Evolutionary conservation across 116 monocot species (phyloP).

Genomic region (Phalaenopsis hybrid): DNA sequence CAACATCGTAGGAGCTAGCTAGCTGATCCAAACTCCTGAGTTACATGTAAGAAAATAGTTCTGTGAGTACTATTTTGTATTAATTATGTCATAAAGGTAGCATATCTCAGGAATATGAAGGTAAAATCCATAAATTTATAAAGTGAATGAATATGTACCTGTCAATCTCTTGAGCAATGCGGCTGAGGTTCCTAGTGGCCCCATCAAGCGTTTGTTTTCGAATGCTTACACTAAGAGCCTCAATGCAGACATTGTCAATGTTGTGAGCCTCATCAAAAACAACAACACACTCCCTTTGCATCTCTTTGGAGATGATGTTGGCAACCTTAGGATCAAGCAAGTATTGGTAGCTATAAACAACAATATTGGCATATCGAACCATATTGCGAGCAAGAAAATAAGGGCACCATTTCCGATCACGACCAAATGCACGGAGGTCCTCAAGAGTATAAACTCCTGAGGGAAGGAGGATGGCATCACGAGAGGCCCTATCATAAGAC

Average conservation of each 20-base stretch:
- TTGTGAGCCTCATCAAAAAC: conserved; percentile 99
- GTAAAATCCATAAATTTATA: background rate
- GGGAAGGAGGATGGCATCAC: conserved; percentile 57
- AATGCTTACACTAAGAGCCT: conserved; percentile 86
- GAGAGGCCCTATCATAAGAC: conserved; percentile 39
- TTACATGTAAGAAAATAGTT: background rate
- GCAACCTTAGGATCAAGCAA: conserved; percentile 94
- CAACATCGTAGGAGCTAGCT: background rate
- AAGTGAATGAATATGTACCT: conserved; percentile 32
- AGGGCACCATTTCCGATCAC: conserved; percentile 67
- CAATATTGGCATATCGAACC: conserved; percentile 75
- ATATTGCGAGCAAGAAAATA: conserved; percentile 86
- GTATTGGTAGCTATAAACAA: conserved; percentile 97
- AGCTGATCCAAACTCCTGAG: background rate
- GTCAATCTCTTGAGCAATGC: conserved; percentile 79
- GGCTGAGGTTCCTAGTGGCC: conserved; percentile 71
- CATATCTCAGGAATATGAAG: background rate
- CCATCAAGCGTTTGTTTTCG: conserved; percentile 87
- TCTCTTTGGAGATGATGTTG: conserved; percentile 88
- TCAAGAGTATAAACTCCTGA: conserved; percentile 83
- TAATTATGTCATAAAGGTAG: background rate
- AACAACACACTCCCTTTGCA: conserved; percentile 88
- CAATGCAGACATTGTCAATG: conserved; percentile 97
- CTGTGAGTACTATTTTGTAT: background rate
- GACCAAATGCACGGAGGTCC: conserved; percentile 60